These are phyloP conservation scores for Daldinia sp. DNA, from an alignment of 2,329 filamentous ascomycete genomes.

Conservation along the genomic window DNA sequence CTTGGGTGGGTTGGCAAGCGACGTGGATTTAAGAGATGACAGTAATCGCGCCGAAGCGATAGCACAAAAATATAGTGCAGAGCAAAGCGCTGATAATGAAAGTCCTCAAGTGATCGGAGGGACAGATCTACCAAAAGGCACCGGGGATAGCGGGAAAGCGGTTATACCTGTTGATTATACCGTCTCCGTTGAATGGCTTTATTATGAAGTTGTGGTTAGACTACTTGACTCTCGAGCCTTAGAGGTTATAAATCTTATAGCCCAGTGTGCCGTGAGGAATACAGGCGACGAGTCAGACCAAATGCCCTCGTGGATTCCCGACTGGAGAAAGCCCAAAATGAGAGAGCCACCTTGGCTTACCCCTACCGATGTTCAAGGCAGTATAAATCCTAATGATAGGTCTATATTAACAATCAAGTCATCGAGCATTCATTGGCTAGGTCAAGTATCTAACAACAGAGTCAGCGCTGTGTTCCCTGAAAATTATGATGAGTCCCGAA, in stretches of 20 bases:
- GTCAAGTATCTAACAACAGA: neutral
- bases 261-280: neutral
- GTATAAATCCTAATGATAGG: neutral
- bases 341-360: constrained; percentile 8
- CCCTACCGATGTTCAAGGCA: neutral
- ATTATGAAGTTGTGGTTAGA: neutral
- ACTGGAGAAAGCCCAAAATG: constrained; percentile 8
- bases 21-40: constrained; percentile 1
- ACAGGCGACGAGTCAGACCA: constrained; percentile 1
- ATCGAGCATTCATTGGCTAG: neutral
- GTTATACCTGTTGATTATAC: neutral
- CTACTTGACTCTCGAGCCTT: neutral
- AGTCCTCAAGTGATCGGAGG: neutral
- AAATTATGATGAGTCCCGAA: neutral
- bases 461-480: neutral
- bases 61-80: neutral
- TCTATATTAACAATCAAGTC: constrained; percentile 2
- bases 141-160: neutral
- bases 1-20: constrained; percentile 6
- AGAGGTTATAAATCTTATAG: neutral
- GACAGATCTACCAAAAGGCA: too few species aligned
- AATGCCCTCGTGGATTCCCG: constrained; percentile 10
- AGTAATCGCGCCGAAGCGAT: neutral
- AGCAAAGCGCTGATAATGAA: neutral
- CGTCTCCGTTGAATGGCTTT: neutral